phyloP scores from a whole-genome alignment of 2,329 filamentous ascomycete species.

The Trichoderma semiorbis region DNA sequence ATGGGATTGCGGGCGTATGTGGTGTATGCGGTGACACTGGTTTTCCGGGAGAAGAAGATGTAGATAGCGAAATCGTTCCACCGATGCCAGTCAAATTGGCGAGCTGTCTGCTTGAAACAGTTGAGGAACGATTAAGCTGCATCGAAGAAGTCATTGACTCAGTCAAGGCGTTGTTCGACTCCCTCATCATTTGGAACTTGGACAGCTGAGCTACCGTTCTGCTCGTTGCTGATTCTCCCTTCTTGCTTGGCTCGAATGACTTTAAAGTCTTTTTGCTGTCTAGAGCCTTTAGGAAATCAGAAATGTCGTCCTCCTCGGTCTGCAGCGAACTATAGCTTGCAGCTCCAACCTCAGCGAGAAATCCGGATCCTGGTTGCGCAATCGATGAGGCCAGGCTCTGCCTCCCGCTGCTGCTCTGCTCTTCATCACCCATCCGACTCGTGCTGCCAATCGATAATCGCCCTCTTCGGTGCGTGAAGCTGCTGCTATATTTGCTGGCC shows the following conservation, averaged over 20 bases:
- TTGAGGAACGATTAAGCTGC: slow-evolving; percentile 77
- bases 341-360: slow-evolving; percentile 67
- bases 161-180: slow-evolving; percentile 82
- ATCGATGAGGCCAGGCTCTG: slow-evolving; percentile 69
- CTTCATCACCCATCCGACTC: slow-evolving; percentile 65
- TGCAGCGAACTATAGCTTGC: slow-evolving; percentile 65
- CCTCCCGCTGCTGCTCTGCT: slow-evolving; percentile 76
- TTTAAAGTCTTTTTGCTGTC: slow-evolving; percentile 84
- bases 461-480: slow-evolving; percentile 81
- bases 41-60: slow-evolving; percentile 85
- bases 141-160: slow-evolving; percentile 92
- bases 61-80: slow-evolving; percentile 74
- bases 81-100: slow-evolving; percentile 61
- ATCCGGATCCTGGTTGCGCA: slow-evolving; percentile 71
- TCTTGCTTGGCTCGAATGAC: slow-evolving; percentile 68
- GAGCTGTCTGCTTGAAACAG: slow-evolving; percentile 62
- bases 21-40: slow-evolving; percentile 86
- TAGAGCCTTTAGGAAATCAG: slow-evolving; percentile 84
- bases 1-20: slow-evolving; percentile 90
- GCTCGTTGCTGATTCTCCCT: slow-evolving; percentile 67
- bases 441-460: slow-evolving; percentile 73
- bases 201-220: slow-evolving; percentile 75
- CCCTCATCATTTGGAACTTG: slow-evolving; percentile 83
- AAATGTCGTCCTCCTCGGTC: slow-evolving; percentile 87
- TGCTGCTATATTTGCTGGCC: slow-evolving; percentile 86